Evolutionary conservation across 2,329 filamentous ascomycete species (phyloP).

Genomic region (Chaetomiaceae sp.): DNA sequence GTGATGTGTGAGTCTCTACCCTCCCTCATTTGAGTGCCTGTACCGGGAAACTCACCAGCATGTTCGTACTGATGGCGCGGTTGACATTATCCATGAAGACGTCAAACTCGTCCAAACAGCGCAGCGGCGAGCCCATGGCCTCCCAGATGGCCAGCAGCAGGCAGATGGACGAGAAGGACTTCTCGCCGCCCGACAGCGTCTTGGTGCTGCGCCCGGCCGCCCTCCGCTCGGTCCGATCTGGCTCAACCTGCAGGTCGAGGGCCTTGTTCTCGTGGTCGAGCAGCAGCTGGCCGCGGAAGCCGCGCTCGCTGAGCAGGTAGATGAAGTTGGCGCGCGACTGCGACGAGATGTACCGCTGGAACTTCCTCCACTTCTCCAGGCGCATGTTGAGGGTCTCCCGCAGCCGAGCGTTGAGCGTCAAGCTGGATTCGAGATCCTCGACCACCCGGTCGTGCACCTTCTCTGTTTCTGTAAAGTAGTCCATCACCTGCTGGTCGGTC

Average conservation of each 20-base stretch:
- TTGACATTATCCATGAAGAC: slow-evolving; percentile 99
- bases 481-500: slow-evolving; percentile 57
- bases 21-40: neutral
- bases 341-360: slow-evolving; percentile 80
- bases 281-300: slow-evolving; percentile 75
- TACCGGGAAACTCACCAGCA: slow-evolving; percentile 61
- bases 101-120: slow-evolving; percentile 96
- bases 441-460: slow-evolving; percentile 36
- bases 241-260: slow-evolving; percentile 71
- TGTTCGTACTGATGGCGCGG: slow-evolving; percentile 82
- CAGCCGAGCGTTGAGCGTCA: slow-evolving; percentile 36
- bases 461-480: slow-evolving; percentile 37
- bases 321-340: slow-evolving; percentile 79
- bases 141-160: slow-evolving; percentile 92
- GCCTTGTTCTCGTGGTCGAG: slow-evolving; percentile 70
- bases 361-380: slow-evolving; percentile 68
- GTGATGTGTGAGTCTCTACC: slow-evolving; percentile 18
- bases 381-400: slow-evolving; percentile 61
- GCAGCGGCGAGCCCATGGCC: slow-evolving; percentile 91
- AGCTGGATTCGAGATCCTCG: slow-evolving; percentile 40
- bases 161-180: slow-evolving; percentile 96
- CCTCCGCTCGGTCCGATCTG: slow-evolving; percentile 61
- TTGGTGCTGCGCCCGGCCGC: slow-evolving; percentile 74
- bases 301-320: slow-evolving; percentile 81
- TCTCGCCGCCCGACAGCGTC: slow-evolving; percentile 91